Percentiles rank a stretch among this genome's conserved stretches.
phyloP scores from a whole-genome alignment of 768 basidiomycete genomes.

The Mycena vitilis region DNA sequence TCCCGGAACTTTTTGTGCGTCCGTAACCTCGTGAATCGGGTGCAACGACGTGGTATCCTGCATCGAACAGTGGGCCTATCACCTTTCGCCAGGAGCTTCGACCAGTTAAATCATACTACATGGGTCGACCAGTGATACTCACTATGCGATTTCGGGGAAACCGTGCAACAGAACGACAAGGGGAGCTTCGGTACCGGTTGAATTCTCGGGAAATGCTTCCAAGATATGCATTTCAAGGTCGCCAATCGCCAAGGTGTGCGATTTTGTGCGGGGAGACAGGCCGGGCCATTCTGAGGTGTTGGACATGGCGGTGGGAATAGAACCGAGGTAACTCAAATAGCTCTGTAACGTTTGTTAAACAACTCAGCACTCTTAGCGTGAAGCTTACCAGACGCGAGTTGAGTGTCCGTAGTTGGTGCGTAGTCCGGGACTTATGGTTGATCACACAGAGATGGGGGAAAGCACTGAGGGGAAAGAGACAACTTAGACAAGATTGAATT shows the following conservation, averaged over 20 bases:
- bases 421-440: no score
- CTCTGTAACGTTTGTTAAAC: no score
- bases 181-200: no score
- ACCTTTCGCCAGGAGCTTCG: conserved; percentile 68
- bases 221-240: conserved; percentile 66
- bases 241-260: conserved; percentile 54
- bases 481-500: no score
- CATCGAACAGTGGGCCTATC: conserved; percentile 58
- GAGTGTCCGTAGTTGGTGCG: no score
- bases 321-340: neutral
- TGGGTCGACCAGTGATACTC: no score
- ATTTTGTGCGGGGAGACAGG: conserved; percentile 33
- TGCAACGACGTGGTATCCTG: conserved; percentile 72
- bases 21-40: conserved; percentile 72
- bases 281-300: conserved; percentile 19
- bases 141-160: no score
- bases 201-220: conserved; percentile 48
- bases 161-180: no score
- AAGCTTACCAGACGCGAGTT: no score
- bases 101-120: neutral
- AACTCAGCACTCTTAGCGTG: no score
- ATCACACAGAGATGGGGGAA: no score
- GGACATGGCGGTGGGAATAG: conserved; percentile 9
- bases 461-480: no score
- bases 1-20: conserved; percentile 44